Evolutionary conservation across 1,284 basidiomycete genomes (phyloP).

Genomic region (Cryptococcus sp.): DNA sequence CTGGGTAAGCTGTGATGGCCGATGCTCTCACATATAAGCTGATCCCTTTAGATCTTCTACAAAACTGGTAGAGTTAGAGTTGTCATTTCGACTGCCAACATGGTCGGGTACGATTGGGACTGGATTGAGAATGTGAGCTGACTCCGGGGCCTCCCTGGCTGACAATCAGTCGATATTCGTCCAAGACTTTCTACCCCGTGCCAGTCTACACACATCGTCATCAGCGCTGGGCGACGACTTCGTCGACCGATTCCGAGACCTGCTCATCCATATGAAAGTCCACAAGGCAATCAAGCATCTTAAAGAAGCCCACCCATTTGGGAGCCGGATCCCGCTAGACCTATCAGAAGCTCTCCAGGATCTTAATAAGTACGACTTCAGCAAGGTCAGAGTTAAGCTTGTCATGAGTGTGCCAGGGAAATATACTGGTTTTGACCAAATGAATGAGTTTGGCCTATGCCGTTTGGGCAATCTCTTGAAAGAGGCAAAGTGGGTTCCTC

Average conservation of each 20-base stretch:
- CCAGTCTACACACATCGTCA: conserved; percentile 4
- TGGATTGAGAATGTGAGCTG: conserved; percentile 44
- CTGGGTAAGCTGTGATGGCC: conserved; percentile 26
- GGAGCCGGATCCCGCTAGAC: conserved; percentile 23
- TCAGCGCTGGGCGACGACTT: conserved; percentile 26
- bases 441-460: conserved; percentile 31
- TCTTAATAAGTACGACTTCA: conserved; percentile 41
- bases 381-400: conserved; percentile 37
- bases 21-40: conserved; percentile 1
- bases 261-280: conserved; percentile 40
- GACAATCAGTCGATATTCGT: conserved; percentile 43
- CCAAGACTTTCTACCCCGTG: conserved; percentile 41
- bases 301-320: conserved; percentile 24
- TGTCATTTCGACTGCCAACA: conserved; percentile 42
- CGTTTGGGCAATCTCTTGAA: conserved; percentile 35
- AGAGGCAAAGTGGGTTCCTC: conserved; percentile 36
- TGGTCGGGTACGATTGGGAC: conserved; percentile 45
- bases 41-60: conserved; percentile 41
- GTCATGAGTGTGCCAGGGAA: conserved; percentile 41
- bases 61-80: conserved; percentile 45
- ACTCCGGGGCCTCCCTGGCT: conserved; percentile 3
- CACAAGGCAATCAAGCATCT: conserved; percentile 32
- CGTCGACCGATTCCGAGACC: conserved; percentile 30
- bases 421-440: conserved; percentile 30
- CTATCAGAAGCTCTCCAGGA: conserved; percentile 19